Percentiles rank a stretch among this genome's conserved stretches.
These are phyloP conservation scores for Suillus bovinus DNA, from an alignment of 768 basidiomycete genomes.

Conservation along the genomic window DNA sequence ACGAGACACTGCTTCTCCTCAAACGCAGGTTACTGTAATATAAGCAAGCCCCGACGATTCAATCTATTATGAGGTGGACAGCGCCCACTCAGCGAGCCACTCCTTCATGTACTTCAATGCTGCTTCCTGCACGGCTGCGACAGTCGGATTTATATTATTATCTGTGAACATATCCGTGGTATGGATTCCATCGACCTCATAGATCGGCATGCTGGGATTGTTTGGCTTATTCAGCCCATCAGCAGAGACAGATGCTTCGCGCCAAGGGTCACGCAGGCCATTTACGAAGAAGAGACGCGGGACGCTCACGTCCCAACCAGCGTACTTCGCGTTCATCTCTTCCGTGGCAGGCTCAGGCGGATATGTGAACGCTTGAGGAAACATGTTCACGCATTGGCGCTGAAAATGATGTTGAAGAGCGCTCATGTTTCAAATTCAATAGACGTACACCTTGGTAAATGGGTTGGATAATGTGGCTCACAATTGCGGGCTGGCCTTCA, in stretches of 20 bases:
- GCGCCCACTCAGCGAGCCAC: no score
- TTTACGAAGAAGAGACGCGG: no score
- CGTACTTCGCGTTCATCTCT: constrained; percentile 49
- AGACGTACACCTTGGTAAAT: constrained; percentile 27
- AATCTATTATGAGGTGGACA: background rate
- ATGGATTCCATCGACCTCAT: constrained; percentile 64
- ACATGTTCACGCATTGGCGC: constrained; percentile 71
- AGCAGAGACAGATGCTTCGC: no score
- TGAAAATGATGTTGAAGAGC: constrained; percentile 23
- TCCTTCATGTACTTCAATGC: no score
- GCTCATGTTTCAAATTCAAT: background rate
- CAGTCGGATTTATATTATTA: constrained; percentile 48
- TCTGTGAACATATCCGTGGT: constrained; percentile 55
- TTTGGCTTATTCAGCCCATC: no score
- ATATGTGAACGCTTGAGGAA: constrained; percentile 55
- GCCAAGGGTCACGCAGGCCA: no score
- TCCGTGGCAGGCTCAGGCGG: constrained; percentile 44
- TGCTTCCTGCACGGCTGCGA: no score
- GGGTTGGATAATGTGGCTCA: constrained; percentile 35
- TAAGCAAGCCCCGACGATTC: background rate
- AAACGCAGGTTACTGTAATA: background rate
- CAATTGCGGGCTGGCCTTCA: constrained; percentile 32
- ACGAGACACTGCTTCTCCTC: no score
- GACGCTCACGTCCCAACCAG: constrained; percentile 72
- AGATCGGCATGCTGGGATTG: constrained; percentile 57